Conservation (phyloP, 2,329 filamentous ascomycete genomes). For the Fusarium heterosporum region DNA sequence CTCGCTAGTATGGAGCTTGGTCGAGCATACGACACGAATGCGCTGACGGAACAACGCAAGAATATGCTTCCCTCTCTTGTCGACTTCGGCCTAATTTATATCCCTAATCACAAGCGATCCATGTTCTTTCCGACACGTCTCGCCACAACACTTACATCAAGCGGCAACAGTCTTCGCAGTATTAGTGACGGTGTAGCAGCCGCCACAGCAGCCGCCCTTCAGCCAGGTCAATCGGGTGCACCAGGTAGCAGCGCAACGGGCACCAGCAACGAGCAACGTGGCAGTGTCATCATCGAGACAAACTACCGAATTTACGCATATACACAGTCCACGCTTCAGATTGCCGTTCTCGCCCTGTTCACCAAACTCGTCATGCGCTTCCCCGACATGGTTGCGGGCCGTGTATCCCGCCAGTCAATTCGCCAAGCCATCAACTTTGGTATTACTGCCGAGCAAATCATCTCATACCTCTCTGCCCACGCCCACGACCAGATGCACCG, state of each 20-base stretch:
- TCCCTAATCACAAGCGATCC: constrained; percentile 66
- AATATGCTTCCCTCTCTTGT: constrained; percentile 92
- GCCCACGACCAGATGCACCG: constrained; percentile 94
- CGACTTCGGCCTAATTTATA: constrained; percentile 93
- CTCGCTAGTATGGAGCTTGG: constrained; percentile 93
- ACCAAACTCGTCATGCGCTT: constrained; percentile 89
- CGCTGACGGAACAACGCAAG: constrained; percentile 82
- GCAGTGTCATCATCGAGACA: constrained; percentile 95
- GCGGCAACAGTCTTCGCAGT: constrained; percentile 81
- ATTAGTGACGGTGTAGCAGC: constrained; percentile 76
- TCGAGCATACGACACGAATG: constrained; percentile 87
- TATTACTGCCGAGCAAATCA: constrained; percentile 95
- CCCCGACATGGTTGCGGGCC: constrained; percentile 92
- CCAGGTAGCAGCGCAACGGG: constrained; percentile 51
- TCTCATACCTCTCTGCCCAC: constrained; percentile 90
- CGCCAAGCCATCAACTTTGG: constrained; percentile 87
- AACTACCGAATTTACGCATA: constrained; percentile 99
- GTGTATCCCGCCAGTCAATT: constrained; percentile 88
- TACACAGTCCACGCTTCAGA: constrained; percentile 92
- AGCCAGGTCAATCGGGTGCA: constrained; percentile 52
- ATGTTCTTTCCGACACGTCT: constrained; percentile 92
- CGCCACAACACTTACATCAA: constrained; percentile 85
- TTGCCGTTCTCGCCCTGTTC: constrained; percentile 92
- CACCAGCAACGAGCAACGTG: constrained; percentile 64
- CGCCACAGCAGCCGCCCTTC: constrained; percentile 63